These are phyloP conservation scores for Sporothrix curviconia DNA, from an alignment of 2,329 filamentous ascomycete genomes.

Conservation along the genomic window DNA sequence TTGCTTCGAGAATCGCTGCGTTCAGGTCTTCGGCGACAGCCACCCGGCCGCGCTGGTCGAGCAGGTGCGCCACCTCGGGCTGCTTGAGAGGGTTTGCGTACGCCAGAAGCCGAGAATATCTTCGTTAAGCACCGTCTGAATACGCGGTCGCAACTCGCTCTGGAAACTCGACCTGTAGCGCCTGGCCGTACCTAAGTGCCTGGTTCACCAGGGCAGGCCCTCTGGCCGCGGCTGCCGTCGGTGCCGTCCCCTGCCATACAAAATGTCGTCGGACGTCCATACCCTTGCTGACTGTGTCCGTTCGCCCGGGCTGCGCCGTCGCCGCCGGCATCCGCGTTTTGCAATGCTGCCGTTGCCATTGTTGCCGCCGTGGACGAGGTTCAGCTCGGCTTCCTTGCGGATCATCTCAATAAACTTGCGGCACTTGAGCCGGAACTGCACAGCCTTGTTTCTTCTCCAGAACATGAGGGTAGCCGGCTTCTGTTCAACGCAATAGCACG, in stretches of 20 bases:
- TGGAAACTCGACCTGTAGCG: conserved; percentile 72
- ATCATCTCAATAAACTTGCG: conserved; percentile 96
- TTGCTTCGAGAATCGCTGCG: conserved; percentile 80
- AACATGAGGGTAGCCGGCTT: conserved; percentile 71
- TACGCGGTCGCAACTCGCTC: conserved; percentile 61
- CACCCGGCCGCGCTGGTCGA: conserved; percentile 68
- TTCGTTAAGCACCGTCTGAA: conserved; percentile 70
- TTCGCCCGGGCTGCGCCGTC: too few species aligned
- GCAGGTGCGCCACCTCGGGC: conserved; percentile 64
- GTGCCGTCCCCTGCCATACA: conserved; percentile 42
- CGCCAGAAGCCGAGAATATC: conserved; percentile 80
- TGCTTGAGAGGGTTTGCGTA: conserved; percentile 76
- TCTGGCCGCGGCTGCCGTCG: conserved; percentile 16
- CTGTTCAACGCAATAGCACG: conserved; percentile 76
- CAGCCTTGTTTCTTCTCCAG: conserved; percentile 72
- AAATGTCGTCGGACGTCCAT: conserved; percentile 55
- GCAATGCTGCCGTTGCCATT: conserved; percentile 30
- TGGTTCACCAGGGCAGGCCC: conserved; percentile 52
- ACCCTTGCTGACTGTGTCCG: too few species aligned
- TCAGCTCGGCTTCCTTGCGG: conserved; percentile 61
- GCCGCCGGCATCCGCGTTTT: too few species aligned
- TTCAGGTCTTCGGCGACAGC: conserved; percentile 90
- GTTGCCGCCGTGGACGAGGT: conserved; percentile 37
- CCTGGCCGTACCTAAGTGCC: conserved; percentile 72
- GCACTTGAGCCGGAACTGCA: conserved; percentile 82